Conservation (phyloP, 805 yeast genomes). For the Metschnikowia cubensis region DNA sequence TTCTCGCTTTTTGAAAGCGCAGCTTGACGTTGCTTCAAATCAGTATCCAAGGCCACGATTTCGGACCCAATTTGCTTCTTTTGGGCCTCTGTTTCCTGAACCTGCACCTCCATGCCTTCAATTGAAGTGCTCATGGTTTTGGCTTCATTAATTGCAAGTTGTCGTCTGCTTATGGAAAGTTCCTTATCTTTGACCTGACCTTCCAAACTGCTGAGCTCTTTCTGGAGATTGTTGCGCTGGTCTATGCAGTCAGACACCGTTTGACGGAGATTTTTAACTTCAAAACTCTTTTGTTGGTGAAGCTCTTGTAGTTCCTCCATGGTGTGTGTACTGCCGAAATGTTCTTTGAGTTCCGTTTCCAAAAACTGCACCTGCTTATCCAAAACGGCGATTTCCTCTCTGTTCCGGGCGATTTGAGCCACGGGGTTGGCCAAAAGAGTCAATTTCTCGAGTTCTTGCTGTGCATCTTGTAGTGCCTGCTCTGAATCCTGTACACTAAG, state of each 20-base stretch:
- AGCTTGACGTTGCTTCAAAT: neutral
- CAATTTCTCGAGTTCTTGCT: neutral
- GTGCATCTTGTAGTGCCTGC: neutral
- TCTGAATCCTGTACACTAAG: neutral
- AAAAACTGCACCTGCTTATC: constrained; percentile 25
- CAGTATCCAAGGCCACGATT: constrained; percentile 4
- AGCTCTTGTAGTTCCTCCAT: constrained; percentile 45
- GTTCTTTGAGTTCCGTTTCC: constrained; percentile 32
- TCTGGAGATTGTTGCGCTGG: constrained; percentile 42
- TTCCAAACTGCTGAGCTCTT: constrained; percentile 45
- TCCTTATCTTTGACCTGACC: constrained; percentile 49
- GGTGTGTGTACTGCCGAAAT: constrained; percentile 32
- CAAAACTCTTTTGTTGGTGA: constrained; percentile 34
- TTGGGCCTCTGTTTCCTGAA: constrained; percentile 29
- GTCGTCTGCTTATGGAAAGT: constrained; percentile 49
- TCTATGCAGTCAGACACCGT: constrained; percentile 28
- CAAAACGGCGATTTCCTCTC: constrained; percentile 25
- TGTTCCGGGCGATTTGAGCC: constrained; percentile 31
- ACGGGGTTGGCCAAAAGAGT: constrained; percentile 24
- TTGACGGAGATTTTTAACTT: constrained; percentile 40
- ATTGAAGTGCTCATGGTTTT: constrained; percentile 20
- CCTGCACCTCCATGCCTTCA: constrained; percentile 31
- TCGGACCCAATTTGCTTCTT: constrained; percentile 17
- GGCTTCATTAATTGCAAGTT: constrained; percentile 45
- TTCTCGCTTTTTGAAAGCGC: constrained; percentile 7